A percentile compares a stretch with the other conserved stretches of the same genome.
These are phyloP conservation scores for Mollisia scopiformis DNA, from an alignment of 2,329 filamentous ascomycete species.

Conservation along the genomic window DNA sequence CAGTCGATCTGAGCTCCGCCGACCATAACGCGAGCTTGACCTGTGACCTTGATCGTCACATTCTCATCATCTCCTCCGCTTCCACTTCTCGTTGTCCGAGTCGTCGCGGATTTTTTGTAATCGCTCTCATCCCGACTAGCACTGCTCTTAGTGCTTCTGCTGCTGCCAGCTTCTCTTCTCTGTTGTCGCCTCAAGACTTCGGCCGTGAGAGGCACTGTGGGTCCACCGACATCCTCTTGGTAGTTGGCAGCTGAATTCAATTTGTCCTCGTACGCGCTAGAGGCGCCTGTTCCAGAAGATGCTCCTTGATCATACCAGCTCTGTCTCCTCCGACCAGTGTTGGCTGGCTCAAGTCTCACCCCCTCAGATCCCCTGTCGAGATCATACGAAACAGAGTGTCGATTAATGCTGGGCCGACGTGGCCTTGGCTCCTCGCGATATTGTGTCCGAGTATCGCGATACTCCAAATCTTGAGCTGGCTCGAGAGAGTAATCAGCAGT, in stretches of 20 bases:
- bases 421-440: constrained; percentile 22
- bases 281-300: constrained; percentile 11
- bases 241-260: constrained; percentile 50
- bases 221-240: constrained; percentile 54
- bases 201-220: constrained; percentile 54
- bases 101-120: constrained; percentile 63
- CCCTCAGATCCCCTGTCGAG: constrained; percentile 15
- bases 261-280: constrained; percentile 46
- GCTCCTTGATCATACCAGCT: constrained; percentile 32
- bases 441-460: constrained; percentile 10
- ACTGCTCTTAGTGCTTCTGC: constrained; percentile 61
- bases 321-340: constrained; percentile 29
- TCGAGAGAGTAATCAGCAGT: constrained; percentile 13
- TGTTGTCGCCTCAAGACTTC: constrained; percentile 52
- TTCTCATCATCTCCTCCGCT: constrained; percentile 59
- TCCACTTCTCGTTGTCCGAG: constrained; percentile 53
- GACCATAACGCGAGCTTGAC: constrained; percentile 57
- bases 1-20: constrained; percentile 62
- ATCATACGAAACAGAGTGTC: constrained; percentile 35
- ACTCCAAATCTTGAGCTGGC: constrained; percentile 4
- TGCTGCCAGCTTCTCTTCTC: constrained; percentile 49
- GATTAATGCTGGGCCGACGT: constrained; percentile 28
- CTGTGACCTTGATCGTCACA: constrained; percentile 63
- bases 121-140: constrained; percentile 66
- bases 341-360: constrained; percentile 30